Percentiles rank a stretch among this genome's conserved stretches.
Evolutionary conservation across 495 filamentous ascomycete species (phyloP).

Genomic region (Physcia stellaris): DNA sequence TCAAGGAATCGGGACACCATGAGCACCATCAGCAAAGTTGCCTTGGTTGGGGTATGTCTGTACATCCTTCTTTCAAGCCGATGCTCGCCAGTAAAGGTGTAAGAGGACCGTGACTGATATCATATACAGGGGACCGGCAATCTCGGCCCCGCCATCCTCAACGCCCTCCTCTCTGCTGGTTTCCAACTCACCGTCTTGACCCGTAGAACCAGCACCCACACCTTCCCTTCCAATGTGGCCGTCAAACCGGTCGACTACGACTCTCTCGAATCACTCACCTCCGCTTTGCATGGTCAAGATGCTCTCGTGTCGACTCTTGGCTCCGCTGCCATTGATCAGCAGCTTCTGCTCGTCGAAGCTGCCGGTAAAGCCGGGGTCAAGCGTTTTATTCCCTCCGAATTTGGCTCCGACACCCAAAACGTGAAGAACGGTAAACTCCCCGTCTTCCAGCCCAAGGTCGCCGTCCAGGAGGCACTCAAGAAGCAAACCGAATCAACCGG

Average conservation of each 20-base stretch:
- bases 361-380: slow-evolving; percentile 45
- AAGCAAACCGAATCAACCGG: slow-evolving; percentile 22
- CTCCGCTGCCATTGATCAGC: slow-evolving; percentile 19
- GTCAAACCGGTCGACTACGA: slow-evolving; percentile 16
- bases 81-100: background rate
- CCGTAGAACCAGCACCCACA: slow-evolving; percentile 16
- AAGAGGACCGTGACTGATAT: background rate
- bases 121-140: slow-evolving; percentile 22
- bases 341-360: slow-evolving; percentile 43
- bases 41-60: slow-evolving; percentile 8
- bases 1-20: no score
- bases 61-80: background rate
- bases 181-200: slow-evolving; percentile 26
- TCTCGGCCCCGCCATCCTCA: slow-evolving; percentile 23
- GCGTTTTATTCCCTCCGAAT: slow-evolving; percentile 36
- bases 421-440: slow-evolving; percentile 21
- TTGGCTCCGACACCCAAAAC: slow-evolving; percentile 23
- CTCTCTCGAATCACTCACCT: slow-evolving; percentile 13
- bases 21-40: slow-evolving; percentile 10
- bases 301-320: slow-evolving; percentile 41
- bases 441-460: slow-evolving; percentile 35
- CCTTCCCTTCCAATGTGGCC: slow-evolving; percentile 8
- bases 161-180: slow-evolving; percentile 17
- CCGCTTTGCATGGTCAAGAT: slow-evolving; percentile 39
- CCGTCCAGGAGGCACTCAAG: slow-evolving; percentile 33